Conservation (phyloP, 805 yeast species). For the Hanseniaspora mollemarum region DNA sequence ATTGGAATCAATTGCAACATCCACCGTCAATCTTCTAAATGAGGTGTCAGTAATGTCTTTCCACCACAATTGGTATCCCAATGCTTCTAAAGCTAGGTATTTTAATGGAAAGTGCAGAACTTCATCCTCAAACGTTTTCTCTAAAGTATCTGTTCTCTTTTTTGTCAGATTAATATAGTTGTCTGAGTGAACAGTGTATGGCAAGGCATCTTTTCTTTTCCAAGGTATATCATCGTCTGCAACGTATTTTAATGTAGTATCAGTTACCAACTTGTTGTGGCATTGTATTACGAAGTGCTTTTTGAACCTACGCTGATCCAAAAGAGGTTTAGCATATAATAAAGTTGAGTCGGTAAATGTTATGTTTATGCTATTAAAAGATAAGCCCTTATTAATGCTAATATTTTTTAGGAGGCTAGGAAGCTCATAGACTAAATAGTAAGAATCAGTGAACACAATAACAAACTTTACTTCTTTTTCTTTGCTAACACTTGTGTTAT, state of each 20-base stretch:
- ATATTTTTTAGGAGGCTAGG: neutral
- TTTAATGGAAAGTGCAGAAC: neutral
- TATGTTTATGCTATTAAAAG: neutral
- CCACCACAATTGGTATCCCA: neutral
- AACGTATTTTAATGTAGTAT: neutral
- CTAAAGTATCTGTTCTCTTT: too few species aligned
- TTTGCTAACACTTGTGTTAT: neutral
- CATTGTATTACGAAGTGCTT: neutral
- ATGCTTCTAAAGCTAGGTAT: neutral
- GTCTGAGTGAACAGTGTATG: neutral
- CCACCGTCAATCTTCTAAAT: neutral
- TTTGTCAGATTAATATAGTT: neutral
- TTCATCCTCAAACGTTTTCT: neutral
- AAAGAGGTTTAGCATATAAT: neutral
- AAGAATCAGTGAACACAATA: neutral
- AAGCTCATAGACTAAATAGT: constrained; percentile 1
- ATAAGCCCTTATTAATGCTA: neutral
- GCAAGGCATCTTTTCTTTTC: neutral
- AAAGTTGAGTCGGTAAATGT: neutral
- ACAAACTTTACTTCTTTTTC: too few species aligned
- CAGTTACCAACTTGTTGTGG: neutral
- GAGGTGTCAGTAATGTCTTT: neutral
- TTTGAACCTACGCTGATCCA: neutral
- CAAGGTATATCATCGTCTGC: neutral
- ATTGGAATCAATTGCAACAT: neutral